These are phyloP conservation scores for Gynostemma pentaphyllum DNA, from an alignment of 306 rosid genomes.

Conservation along the genomic window DNA sequence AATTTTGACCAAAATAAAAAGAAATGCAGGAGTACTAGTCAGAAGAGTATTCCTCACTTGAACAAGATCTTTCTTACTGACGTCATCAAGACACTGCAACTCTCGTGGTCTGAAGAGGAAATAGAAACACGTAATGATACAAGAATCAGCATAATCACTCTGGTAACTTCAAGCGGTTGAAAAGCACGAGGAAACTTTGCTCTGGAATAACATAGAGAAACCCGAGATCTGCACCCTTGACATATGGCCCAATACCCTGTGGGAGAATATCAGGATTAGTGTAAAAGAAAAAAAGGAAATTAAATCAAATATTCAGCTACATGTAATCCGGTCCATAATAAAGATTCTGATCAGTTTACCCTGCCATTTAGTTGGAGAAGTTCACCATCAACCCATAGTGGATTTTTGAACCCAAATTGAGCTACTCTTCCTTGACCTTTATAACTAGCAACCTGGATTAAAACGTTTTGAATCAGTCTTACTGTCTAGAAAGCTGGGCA, in stretches of 20 bases:
- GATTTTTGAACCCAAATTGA: slow-evolving; percentile 68
- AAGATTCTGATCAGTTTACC: slow-evolving; percentile 32
- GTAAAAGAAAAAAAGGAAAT: slow-evolving; percentile 7
- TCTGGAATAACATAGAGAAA: slow-evolving; percentile 79
- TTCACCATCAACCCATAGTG: slow-evolving; percentile 97
- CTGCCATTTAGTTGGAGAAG: slow-evolving; percentile 86
- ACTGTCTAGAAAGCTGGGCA: slow-evolving; percentile 1
- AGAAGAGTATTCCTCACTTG: slow-evolving; percentile 15
- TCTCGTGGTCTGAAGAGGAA: slow-evolving; percentile 2
- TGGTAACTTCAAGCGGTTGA: slow-evolving; percentile 86
- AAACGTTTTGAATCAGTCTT: slow-evolving; percentile 12
- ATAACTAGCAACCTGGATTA: slow-evolving; percentile 64
- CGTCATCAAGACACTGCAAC: slow-evolving; percentile 18
- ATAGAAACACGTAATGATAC: slow-evolving; percentile 3
- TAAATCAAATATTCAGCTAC: not conserved
- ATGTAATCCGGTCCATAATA: not conserved
- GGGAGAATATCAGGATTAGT: slow-evolving; percentile 4
- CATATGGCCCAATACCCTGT: slow-evolving; percentile 88
- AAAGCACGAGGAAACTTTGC: slow-evolving; percentile 88
- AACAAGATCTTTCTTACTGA: slow-evolving; percentile 14
- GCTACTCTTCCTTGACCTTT: slow-evolving; percentile 95
- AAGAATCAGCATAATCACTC: slow-evolving; percentile 24
- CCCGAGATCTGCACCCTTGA: slow-evolving; percentile 94
- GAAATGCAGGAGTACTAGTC: not conserved
- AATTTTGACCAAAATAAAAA: slow-evolving; percentile 2